A percentile compares a stretch with the other conserved stretches of the same genome.
These are phyloP conservation scores for Hypoxylon crocopeplum DNA, from an alignment of 495 filamentous ascomycete genomes.

Conservation along the genomic window DNA sequence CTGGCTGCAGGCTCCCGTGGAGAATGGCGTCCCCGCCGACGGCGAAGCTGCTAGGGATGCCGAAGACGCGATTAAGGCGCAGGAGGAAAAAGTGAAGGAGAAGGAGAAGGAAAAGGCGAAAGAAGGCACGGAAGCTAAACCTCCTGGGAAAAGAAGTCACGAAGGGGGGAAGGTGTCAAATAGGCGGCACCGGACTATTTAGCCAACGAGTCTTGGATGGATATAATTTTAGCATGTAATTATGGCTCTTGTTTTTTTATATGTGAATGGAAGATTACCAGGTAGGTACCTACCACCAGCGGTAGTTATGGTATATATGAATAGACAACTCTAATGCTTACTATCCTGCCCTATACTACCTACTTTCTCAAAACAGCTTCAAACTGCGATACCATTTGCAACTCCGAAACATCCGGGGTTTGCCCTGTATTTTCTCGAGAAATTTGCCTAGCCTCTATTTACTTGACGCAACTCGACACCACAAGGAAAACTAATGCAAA, in stretches of 20 bases:
- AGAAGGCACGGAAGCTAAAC: not conserved
- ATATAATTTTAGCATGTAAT: not conserved
- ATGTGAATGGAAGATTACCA: too few relatives aligned
- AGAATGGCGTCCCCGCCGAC: conserved; percentile 43
- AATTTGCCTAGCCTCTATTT: too few relatives aligned
- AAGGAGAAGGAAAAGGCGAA: conserved; percentile 11
- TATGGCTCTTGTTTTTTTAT: not conserved
- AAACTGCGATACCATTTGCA: too few relatives aligned
- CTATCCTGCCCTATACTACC: too few relatives aligned
- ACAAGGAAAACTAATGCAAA: too few relatives aligned
- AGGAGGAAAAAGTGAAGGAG: conserved; percentile 20
- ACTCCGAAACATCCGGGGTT: too few relatives aligned
- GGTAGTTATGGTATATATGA: too few relatives aligned
- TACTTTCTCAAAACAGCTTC: too few relatives aligned
- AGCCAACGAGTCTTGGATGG: not conserved
- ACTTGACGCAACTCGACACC: too few relatives aligned
- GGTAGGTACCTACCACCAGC: too few relatives aligned
- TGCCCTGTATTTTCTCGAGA: too few relatives aligned
- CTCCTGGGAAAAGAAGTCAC: not conserved
- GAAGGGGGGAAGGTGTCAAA: not conserved
- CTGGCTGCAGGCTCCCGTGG: conserved; percentile 43
- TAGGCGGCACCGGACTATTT: not conserved
- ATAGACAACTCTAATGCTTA: too few relatives aligned
- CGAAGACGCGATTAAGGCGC: conserved; percentile 34
- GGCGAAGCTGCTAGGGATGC: conserved; percentile 40